Base-by-base conservation (phyloP, 1,139 yeast genomes). In the Taiozyma sp. region DNA sequence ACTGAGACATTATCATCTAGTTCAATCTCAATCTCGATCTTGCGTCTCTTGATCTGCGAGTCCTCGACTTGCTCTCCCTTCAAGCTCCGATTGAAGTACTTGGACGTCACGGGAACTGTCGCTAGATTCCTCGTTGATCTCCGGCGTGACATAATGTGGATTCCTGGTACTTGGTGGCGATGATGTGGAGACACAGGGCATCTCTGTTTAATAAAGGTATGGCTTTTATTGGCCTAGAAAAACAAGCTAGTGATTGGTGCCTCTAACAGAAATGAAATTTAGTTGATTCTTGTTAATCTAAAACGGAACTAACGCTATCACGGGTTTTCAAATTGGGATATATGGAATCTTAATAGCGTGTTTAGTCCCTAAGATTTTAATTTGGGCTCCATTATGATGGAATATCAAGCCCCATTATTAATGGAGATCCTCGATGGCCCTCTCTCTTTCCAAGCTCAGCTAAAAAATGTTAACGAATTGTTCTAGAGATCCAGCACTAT, bases 41-140 rank as follows among this genome's bases (percentile, higher is more conserved):
- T 37, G 13, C 41, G 22, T 37, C 41, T 37, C 14, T 37, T 37
- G 24, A 35, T n/a, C 21, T 37, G 35, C 6, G 16, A 6, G 19
- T 19, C 24, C 14, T 19, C 24, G 10, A 13, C 28, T 2, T 26
- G 26, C 13, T 45, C 37, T 26, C 26, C 16, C n/a, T 45, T 42
- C 9, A 48, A 7, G 13, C n/a, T n/a, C 14, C 4, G 6, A 21
- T 13, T 37, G 14, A 50, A 47, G 35, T 47, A 47, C 24, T 46
- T 47, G 9, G 53, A 47, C 7, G 29, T 39, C 5, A 29, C 11
- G 1, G 22, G 41, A 6, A 21, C 35, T n/a, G 19, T 19, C 1
- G 7, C 6, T 1, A 32, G 4, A 21, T 40, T 21, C n/a, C 43
- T 40, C 11, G 29, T 28, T 3, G 49, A 34, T 16, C 47, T 49